Percentiles rank a stretch among this genome's conserved stretches.
Evolutionary conservation across 768 basidiomycete genomes (phyloP).

Genomic region (Crassisporium funariophilum): DNA sequence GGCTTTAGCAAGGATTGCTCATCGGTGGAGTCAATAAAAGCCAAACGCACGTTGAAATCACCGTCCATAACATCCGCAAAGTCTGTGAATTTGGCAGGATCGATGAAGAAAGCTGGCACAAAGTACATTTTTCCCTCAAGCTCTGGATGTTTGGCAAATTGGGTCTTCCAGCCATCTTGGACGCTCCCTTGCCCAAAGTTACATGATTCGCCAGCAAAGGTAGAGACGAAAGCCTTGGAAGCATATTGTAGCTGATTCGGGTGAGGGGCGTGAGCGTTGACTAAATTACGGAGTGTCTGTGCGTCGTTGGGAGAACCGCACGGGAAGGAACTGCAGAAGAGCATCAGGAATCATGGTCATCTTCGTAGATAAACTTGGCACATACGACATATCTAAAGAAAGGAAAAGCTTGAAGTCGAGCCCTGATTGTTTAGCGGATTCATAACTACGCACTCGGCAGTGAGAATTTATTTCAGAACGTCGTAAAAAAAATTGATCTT

Average conservation of each 20-base stretch:
- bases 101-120: constrained; percentile 71
- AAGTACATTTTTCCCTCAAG: constrained; percentile 57
- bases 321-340: constrained; percentile 47
- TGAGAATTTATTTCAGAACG: no score
- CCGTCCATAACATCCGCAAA: constrained; percentile 57
- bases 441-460: no score
- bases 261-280: constrained; percentile 54
- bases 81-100: constrained; percentile 47
- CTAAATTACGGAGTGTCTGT: constrained; percentile 50
- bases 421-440: constrained; percentile 53
- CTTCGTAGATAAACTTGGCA: constrained; percentile 12
- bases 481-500: constrained; percentile 24
- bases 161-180: constrained; percentile 56
- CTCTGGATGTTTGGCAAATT: constrained; percentile 50
- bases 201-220: constrained; percentile 73
- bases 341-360: not conserved
- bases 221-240: constrained; percentile 59
- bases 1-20: constrained; percentile 14
- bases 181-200: constrained; percentile 59
- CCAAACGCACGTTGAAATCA: constrained; percentile 52
- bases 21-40: not conserved
- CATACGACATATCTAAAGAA: constrained; percentile 78
- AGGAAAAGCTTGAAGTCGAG: constrained; percentile 73
- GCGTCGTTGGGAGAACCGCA: constrained; percentile 53
- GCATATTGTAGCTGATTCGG: constrained; percentile 57